Evolutionary conservation across 805 yeast species (phyloP), one percentile per base, ranked within the genome.

Genomic region (Cephaloascus albidus): DNA sequence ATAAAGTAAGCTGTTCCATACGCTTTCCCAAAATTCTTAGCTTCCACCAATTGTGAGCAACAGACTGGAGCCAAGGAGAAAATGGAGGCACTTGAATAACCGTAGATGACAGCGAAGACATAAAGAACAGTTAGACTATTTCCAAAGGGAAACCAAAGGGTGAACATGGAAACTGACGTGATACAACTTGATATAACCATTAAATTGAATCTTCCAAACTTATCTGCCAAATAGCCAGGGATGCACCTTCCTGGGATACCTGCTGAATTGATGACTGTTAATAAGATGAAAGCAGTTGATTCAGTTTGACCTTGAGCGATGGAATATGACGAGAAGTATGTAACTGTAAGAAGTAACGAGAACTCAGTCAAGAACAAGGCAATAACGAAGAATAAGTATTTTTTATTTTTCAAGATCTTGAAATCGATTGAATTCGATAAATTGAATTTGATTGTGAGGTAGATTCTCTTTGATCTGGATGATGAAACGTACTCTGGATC

Each of bases 111-210:
- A 5, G 79, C 60, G 53, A 79, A 82, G 0, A 65, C 64, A 45
- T 75, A 72, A 38, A 80, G 55, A 0, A 64, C 70, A 2, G 56
- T 57, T 20, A 61, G 40, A 37, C 54, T 46, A 6, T 52, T 41
- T 1, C 85, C 87, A 40, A 78, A 72, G 1, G 89, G 88, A 17
- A 80, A 56, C 88, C 88, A 81, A n/a, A 81, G 49, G 0, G 66
- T 63, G 36, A 81, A 60, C 3, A 75, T 64, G 16, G 74, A 54
- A 0, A 79, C 10, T 1, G 70, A 58, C n/a, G 74, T 60, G 5
- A 75, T 57, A 3, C 54, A 27, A n/a, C 72, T 53, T 61, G 78
- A 68, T 3, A 63, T 35, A 10, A 67, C 54, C 72, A 78, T 73
- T 39, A 77, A 66, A 50, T 78, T 81, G 54, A 70, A 78, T 18